A percentile compares a stretch with the other conserved stretches of the same genome.
Conservation (phyloP, 306 rosid genomes). For the Dryas octopetala region DNA sequence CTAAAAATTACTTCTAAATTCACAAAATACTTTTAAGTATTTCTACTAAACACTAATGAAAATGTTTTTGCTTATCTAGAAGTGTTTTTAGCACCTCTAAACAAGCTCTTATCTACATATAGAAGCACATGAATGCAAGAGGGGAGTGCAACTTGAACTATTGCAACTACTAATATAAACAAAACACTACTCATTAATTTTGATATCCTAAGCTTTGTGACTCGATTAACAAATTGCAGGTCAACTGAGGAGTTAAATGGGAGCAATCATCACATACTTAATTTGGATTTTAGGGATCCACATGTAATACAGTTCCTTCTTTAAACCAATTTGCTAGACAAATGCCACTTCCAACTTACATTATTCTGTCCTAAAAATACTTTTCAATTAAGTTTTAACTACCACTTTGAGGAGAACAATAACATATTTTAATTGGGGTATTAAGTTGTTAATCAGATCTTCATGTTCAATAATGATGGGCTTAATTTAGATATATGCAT, state of each 20-base stretch:
- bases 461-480: background rate
- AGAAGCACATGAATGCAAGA: no score
- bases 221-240: background rate
- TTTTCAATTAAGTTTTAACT: background rate
- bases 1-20: no score
- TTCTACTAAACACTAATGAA: no score
- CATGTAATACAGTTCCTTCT: background rate
- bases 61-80: no score
- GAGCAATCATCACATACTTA: conserved; percentile 1
- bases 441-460: background rate
- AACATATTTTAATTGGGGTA: background rate
- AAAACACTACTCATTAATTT: background rate
- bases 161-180: background rate
- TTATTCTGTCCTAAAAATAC: background rate
- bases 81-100: no score
- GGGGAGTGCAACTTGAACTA: background rate
- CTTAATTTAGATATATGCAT: no score
- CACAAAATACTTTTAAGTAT: no score
- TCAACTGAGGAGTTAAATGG: background rate
- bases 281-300: no score
- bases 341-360: background rate
- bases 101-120: no score
- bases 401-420: background rate
- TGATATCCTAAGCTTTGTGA: conserved; percentile 2
- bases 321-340: background rate